Percentiles rank a stretch among this genome's conserved stretches.
Evolutionary conservation across 129 eudicot genomes (phyloP).

Genomic region (Pittosporum tobira): DNA sequence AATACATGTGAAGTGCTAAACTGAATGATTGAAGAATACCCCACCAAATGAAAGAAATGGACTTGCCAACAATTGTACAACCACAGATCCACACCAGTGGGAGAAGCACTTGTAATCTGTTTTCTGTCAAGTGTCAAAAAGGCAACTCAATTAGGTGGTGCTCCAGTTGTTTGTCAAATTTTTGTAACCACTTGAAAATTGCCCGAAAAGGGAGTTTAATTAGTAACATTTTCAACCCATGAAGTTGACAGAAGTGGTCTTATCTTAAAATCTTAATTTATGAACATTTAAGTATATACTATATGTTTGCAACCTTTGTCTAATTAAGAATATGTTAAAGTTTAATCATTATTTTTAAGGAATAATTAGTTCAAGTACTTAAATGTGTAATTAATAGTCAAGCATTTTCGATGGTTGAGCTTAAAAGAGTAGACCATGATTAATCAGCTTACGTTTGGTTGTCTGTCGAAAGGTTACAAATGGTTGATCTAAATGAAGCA

Average conservation of each 20-base stretch:
- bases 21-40: background rate
- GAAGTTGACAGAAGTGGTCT: conserved; percentile 7
- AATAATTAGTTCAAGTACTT: too few relatives aligned
- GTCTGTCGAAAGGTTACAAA: background rate
- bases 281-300: background rate
- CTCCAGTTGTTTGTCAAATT: background rate
- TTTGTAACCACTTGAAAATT: background rate
- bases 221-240: conserved; percentile 1
- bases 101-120: background rate
- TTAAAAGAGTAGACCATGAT: conserved; percentile 8
- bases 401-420: conserved; percentile 20
- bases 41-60: background rate
- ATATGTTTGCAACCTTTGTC: background rate
- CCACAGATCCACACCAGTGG: conserved; percentile 1
- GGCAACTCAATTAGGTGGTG: background rate
- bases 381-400: background rate
- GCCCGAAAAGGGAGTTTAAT: background rate
- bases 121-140: background rate
- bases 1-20: background rate
- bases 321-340: background rate
- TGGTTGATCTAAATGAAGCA: background rate
- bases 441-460: background rate
- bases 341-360: background rate
- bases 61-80: background rate
- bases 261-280: background rate